Conservation (phyloP, 306 rosid species). For the Fagus sylvatica region DNA sequence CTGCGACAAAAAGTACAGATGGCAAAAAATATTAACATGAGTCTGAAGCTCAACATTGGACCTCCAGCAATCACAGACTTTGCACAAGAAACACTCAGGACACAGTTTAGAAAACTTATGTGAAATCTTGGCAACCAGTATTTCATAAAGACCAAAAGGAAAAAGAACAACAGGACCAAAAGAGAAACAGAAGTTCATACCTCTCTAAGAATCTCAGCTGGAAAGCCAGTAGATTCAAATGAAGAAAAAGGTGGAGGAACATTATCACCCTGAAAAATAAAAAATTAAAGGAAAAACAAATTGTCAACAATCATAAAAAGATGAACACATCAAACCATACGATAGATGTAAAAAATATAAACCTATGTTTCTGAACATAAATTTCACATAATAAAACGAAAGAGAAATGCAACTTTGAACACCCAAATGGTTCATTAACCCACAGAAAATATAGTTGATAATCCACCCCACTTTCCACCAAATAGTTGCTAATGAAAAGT, state of each 20-base stretch:
- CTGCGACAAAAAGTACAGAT: conserved; percentile 95
- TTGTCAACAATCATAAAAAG: conserved; percentile 1
- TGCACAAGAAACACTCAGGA: conserved; percentile 50
- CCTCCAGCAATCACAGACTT: conserved; percentile 80
- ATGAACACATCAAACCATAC: not conserved
- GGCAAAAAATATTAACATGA: conserved; percentile 74
- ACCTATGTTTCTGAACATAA: not conserved
- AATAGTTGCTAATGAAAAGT: no score
- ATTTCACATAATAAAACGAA: not conserved
- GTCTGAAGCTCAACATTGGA: conserved; percentile 66
- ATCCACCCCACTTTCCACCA: not conserved
- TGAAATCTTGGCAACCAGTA: conserved; percentile 37
- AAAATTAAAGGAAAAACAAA: conserved; percentile 6
- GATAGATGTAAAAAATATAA: not conserved
- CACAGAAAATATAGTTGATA: not conserved
- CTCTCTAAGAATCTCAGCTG: conserved; percentile 96
- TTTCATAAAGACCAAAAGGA: conserved; percentile 19
- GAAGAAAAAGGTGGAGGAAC: conserved; percentile 78
- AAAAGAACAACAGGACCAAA: not conserved
- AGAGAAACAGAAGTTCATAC: conserved; percentile 43
- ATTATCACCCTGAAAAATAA: conserved; percentile 66
- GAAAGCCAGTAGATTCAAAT: conserved; percentile 78
- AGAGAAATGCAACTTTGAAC: not conserved
- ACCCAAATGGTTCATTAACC: not conserved
- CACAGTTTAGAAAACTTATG: conserved; percentile 41